These are phyloP conservation scores for Microsporum ferrugineum DNA, from an alignment of 2,329 filamentous ascomycete species.

Conservation along the genomic window DNA sequence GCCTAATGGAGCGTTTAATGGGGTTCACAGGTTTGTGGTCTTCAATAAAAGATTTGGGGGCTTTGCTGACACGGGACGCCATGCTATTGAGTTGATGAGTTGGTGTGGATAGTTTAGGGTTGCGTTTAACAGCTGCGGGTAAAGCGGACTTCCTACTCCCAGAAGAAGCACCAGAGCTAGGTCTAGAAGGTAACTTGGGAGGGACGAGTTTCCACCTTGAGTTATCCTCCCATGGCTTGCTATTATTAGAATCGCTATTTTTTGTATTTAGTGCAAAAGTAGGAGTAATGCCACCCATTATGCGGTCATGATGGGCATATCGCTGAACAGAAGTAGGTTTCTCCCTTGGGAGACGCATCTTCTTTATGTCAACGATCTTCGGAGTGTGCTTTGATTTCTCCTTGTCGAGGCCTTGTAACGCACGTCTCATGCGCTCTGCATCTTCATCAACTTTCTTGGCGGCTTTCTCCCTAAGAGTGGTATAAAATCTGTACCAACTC, in stretches of 20 bases:
- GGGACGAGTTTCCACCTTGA: slow-evolving; percentile 19
- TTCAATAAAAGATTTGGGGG: slow-evolving; percentile 34
- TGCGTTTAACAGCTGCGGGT: slow-evolving; percentile 28
- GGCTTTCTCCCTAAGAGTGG: slow-evolving; percentile 52
- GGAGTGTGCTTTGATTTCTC: slow-evolving; percentile 48
- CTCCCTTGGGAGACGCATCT: slow-evolving; percentile 21
- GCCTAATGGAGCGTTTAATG: neutral
- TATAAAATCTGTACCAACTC: slow-evolving; percentile 70
- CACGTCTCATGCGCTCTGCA: slow-evolving; percentile 46
- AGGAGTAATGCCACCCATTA: slow-evolving; percentile 23
- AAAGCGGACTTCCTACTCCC: slow-evolving; percentile 24
- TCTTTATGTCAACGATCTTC: slow-evolving; percentile 42
- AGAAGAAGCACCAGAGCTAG: slow-evolving; percentile 10
- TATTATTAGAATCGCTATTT: neutral
- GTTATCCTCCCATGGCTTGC: slow-evolving; percentile 9
- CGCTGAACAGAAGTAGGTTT: slow-evolving; percentile 23
- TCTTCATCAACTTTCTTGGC: slow-evolving; percentile 47
- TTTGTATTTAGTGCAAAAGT: slow-evolving; percentile 14
- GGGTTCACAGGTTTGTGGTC: slow-evolving; percentile 23
- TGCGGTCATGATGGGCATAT: slow-evolving; percentile 24
- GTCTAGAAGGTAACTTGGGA: slow-evolving; percentile 12
- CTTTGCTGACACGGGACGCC: slow-evolving; percentile 28
- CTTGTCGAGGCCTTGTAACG: slow-evolving; percentile 47
- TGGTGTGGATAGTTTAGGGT: slow-evolving; percentile 27
- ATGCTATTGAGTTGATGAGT: slow-evolving; percentile 32